Evolutionary conservation across 2,329 filamentous ascomycete species (phyloP), one percentile per base, ranked within the genome.

Genomic region (Fusarium keratoplasticum): DNA sequence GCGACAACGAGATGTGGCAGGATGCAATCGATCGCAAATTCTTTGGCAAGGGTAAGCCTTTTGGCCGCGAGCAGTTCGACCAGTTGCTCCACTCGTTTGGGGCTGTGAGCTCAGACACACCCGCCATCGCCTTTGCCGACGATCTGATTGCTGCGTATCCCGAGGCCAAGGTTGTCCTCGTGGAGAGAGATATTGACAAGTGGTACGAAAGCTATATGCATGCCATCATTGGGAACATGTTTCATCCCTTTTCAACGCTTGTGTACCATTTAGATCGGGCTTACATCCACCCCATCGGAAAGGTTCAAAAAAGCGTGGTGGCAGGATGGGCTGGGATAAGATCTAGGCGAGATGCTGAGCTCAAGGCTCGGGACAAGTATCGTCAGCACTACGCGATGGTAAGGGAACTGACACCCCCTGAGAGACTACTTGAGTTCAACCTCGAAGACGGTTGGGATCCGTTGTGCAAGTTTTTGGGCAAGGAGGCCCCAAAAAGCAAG

Each of bases 31-130:
- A 72, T 58, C 64, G 72, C 11, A 77, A 77, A 27, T 74, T 75
- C 58, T 71, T 68, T 54, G 36, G 38, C 35, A 60, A 59, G 10
- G 69, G 73, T 9, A 35, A 58, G 18, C 69, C 70, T 0, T 71
- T 75, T 64, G 69, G 31, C 2, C 70, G 75, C 9, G 65, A 42
- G 0, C 67, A 74, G 50, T 72, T 72, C 29, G 71, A 77, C 31
- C 73, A 74, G 64, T 60, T 77, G 5, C 71, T 77, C 5, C 71
- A 71, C 38, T 65, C 61, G 10, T 75, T 67, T n/a, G 72, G 72
- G 2, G 84, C 83, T 18, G 81, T 82, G 13, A 85, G 83, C 6
- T 75, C 72, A 13, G 85, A 87, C 67, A 73, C 81, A 2, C 85
- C 85, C 1, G 80, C 80, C 4, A 80, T 76, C 29, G 73, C 82